Conservation (phyloP, 1,139 yeast species). For the Protomyces pachydermus region DNA sequence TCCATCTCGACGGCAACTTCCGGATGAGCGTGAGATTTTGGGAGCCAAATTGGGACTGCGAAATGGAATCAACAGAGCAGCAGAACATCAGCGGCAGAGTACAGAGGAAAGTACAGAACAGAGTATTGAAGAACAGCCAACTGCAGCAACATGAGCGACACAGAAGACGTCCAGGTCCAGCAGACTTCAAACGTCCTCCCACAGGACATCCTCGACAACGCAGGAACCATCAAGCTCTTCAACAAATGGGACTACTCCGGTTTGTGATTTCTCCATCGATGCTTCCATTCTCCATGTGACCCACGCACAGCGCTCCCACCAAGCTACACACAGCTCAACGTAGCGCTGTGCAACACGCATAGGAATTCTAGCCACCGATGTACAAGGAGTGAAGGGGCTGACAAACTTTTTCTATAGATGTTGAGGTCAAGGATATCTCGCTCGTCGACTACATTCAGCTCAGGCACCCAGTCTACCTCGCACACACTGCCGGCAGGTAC, state of each 20-base stretch:
- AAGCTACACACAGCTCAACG: no score
- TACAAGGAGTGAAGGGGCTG: constrained; percentile 28
- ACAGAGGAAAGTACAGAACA: not conserved
- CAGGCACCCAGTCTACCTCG: constrained; percentile 94
- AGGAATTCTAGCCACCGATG: constrained; percentile 19
- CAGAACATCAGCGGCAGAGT: no score
- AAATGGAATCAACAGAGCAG: not conserved
- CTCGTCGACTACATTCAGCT: constrained; percentile 94
- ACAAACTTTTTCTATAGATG: constrained; percentile 54
- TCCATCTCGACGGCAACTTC: no score
- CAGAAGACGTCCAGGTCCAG: constrained; percentile 22
- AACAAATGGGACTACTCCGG: constrained; percentile 89
- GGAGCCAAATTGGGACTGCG: not conserved
- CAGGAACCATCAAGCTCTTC: constrained; percentile 94
- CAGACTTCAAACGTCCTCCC: constrained; percentile 52
- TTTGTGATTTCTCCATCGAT: constrained; percentile 40
- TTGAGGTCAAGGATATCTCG: constrained; percentile 96
- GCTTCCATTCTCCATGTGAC: not conserved
- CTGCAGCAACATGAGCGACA: constrained; percentile 18
- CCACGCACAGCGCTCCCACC: no score
- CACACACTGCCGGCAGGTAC: constrained; percentile 99
- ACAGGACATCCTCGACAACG: constrained; percentile 94
- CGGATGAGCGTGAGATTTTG: no score
- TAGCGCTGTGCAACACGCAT: not conserved
- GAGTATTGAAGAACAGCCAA: no score